These are phyloP conservation scores for Xerocomus potaroensis DNA, from an alignment of 768 basidiomycete species.

Conservation along the genomic window DNA sequence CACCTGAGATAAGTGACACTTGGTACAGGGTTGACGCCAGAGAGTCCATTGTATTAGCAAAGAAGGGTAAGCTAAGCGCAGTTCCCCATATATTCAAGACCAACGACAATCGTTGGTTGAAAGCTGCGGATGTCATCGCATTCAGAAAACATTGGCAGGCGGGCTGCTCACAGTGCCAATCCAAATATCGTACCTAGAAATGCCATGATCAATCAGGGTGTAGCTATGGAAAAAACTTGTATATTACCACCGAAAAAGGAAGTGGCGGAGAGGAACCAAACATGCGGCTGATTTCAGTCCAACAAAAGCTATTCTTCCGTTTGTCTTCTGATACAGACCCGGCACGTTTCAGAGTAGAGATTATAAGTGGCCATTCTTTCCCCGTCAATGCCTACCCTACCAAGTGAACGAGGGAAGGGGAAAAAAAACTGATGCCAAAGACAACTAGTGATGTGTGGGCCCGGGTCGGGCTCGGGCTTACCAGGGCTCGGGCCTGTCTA, in stretches of 20 bases:
- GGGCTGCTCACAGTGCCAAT: slow-evolving; percentile 21
- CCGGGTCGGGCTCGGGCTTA: too few relatives aligned
- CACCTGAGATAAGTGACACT: slow-evolving; percentile 39
- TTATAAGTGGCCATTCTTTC: slow-evolving; percentile 46
- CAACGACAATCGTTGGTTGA: slow-evolving; percentile 64
- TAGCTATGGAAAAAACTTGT: too few relatives aligned
- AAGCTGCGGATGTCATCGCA: slow-evolving; percentile 54
- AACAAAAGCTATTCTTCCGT: slow-evolving; percentile 45
- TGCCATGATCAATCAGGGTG: background rate
- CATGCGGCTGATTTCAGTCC: slow-evolving; percentile 56
- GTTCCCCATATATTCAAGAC: slow-evolving; percentile 51
- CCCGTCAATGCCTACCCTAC: slow-evolving; percentile 45
- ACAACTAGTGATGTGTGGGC: slow-evolving; percentile 54
- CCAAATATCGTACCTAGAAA: slow-evolving; percentile 16
- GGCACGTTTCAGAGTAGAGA: slow-evolving; percentile 18
- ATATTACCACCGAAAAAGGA: slow-evolving; percentile 56
- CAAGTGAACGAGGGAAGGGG: slow-evolving; percentile 44
- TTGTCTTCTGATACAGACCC: slow-evolving; percentile 39
- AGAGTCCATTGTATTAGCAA: background rate
- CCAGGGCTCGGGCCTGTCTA: too few relatives aligned
- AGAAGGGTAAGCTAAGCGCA: slow-evolving; percentile 51
- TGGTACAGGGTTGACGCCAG: too few relatives aligned
- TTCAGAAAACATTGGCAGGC: slow-evolving; percentile 20
- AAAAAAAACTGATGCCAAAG: slow-evolving; percentile 51
- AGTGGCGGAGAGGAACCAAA: slow-evolving; percentile 45